Percentiles rank a stretch among this genome's conserved stretches.
Conservation (phyloP, 129 eudicot species). For the Artemisia annua region DNA sequence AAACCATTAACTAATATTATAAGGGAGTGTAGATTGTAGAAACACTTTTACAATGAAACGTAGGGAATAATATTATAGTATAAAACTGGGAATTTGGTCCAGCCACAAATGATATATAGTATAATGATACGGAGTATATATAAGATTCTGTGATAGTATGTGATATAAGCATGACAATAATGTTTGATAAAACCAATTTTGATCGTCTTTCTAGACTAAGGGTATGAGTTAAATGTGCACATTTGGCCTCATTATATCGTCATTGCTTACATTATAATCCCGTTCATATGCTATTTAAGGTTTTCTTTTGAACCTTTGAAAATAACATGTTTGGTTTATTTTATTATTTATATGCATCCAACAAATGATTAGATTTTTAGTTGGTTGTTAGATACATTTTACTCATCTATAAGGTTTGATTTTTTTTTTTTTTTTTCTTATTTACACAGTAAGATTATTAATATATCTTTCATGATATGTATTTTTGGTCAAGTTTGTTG, state of each 20-base stretch:
- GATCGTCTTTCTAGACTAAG: neutral
- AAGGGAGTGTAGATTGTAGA: too few species aligned
- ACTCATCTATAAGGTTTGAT: too few species aligned
- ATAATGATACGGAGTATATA: neutral
- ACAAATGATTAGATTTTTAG: neutral
- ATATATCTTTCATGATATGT: too few species aligned
- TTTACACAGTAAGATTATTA: too few species aligned
- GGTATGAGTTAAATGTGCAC: neutral
- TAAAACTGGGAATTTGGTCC: too few species aligned
- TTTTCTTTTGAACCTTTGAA: neutral
- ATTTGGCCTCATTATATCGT: conserved; percentile 24
- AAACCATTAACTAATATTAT: too few species aligned
- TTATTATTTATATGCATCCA: too few species aligned
- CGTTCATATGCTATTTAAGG: neutral
- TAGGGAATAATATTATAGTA: too few species aligned
- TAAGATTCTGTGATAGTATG: neutral
- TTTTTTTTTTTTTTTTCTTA: too few species aligned
- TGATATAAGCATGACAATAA: neutral
- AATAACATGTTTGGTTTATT: neutral
- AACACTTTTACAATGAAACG: too few species aligned
- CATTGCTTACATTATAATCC: conserved; percentile 38
- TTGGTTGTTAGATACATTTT: neutral
- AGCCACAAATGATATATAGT: too few species aligned
- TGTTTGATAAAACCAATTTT: neutral
- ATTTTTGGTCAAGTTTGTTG: too few species aligned